Conservation (phyloP, 208 protist species). For the Angomonas desouzai region DNA sequence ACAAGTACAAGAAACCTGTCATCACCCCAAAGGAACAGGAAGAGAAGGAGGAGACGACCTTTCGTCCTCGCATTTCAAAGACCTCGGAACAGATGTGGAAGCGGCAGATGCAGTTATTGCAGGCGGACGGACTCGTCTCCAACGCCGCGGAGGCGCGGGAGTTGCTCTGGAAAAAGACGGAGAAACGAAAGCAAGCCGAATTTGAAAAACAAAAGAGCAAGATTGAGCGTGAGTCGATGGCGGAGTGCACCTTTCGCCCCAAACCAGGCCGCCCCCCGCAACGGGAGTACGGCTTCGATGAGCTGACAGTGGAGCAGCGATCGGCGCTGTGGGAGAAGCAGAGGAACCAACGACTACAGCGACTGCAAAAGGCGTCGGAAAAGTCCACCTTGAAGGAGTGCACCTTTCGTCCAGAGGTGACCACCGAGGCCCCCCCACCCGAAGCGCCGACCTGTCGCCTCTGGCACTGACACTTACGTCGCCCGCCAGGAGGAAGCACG, state of each 20-base stretch:
- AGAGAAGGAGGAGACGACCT: conserved; percentile 32
- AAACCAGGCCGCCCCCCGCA: conserved; percentile 45
- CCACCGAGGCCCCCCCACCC: conserved; percentile 45
- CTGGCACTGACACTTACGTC: conserved; percentile 49
- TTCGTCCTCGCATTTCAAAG: conserved; percentile 39
- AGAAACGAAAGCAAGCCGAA: conserved; percentile 41
- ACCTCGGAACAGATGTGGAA: conserved; percentile 49
- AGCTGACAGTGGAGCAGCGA: conserved; percentile 44
- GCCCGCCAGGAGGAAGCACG: conserved; percentile 54
- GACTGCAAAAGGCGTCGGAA: conserved; percentile 36
- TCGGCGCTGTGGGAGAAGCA: conserved; percentile 48
- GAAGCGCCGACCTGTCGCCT: conserved; percentile 13
- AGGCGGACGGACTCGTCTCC: conserved; percentile 31
- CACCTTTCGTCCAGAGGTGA: conserved; percentile 61
- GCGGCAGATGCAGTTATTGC: conserved; percentile 37
- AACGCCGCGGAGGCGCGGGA: conserved; percentile 40
- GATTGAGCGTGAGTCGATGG: conserved; percentile 26
- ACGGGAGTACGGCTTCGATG: conserved; percentile 25
- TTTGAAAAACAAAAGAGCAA: conserved; percentile 20
- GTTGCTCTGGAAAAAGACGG: conserved; percentile 57
- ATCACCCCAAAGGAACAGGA: conserved; percentile 34
- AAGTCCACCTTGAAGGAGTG: conserved; percentile 32
- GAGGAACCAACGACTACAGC: conserved; percentile 33
- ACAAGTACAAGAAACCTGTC: conserved; percentile 24
- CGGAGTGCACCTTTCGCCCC: conserved; percentile 65